Evolutionary conservation across 192 early-diverging fungal species (phyloP).

Genomic region (Backusella liffmaniae): DNA sequence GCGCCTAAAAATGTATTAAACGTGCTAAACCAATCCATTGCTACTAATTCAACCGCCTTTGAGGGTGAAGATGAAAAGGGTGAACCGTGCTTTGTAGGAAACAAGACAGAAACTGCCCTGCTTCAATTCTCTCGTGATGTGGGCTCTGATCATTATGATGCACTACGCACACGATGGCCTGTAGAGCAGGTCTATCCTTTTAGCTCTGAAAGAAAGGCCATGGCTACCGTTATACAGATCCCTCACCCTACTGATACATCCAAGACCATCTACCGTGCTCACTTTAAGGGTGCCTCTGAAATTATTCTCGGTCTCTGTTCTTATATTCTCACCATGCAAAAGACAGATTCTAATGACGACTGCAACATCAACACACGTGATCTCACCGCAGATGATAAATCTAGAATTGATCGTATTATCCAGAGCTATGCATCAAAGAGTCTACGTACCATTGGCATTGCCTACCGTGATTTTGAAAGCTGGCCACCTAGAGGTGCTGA

Average conservation of each 20-base stretch:
- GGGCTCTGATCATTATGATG: constrained; percentile 60
- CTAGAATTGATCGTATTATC: constrained; percentile 52
- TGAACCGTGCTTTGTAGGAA: constrained; percentile 68
- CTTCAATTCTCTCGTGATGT: constrained; percentile 75
- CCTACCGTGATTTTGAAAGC: constrained; percentile 76
- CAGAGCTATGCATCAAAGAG: constrained; percentile 69
- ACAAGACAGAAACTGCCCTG: constrained; percentile 94
- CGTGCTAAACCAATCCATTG: constrained; percentile 68
- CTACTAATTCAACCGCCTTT: constrained; percentile 82
- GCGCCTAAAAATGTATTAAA: constrained; percentile 41
- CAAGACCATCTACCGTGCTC: constrained; percentile 59
- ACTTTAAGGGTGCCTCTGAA: constrained; percentile 94
- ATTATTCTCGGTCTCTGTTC: constrained; percentile 68
- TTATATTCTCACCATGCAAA: constrained; percentile 45
- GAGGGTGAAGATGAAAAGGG: constrained; percentile 52
- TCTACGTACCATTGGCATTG: constrained; percentile 87
- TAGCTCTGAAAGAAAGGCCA: constrained; percentile 89
- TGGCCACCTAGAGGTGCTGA: constrained; percentile 46
- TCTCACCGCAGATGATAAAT: constrained; percentile 33
- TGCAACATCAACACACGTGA: constrained; percentile 29
- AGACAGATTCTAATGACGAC: constrained; percentile 14
- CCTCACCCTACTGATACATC: constrained; percentile 41
- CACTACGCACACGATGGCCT: constrained; percentile 60
- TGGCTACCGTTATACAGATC: constrained; percentile 79
- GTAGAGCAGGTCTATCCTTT: constrained; percentile 84